Evolutionary conservation across 1,284 basidiomycete species (phyloP), one percentile per base, ranked within the genome.

Genomic region (Pseudozyma thailandica): DNA sequence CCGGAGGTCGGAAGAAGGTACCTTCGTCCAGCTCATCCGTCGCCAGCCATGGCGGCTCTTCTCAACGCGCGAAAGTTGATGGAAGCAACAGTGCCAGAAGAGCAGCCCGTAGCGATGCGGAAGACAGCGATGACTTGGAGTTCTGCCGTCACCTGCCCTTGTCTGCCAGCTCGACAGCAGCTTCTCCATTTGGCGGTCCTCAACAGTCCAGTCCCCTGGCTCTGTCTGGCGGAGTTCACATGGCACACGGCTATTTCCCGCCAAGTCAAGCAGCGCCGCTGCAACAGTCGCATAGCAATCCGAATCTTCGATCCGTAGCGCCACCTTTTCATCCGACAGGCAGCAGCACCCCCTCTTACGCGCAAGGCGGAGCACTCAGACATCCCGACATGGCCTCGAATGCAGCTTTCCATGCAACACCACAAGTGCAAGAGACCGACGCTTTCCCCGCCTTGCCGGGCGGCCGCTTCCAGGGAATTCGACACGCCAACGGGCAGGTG

Each of bases 251-350:
- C 20, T 71, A 71, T 38, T 60, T 64, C 31, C 47, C 56, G 13
- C 9, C 46, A 1, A 20, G 33, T 6, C 44, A 48, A n/a, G 25
- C 55, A 1, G 25, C 26, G 16, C 50, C 55, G 6, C 21, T 59
- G 44, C 66, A 70, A 48, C 66, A 64, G 45, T 63, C 66, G 33
- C 60, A 71, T 2, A 64, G 61, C 13, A 60, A 65, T 28, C 68
- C 66, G 2, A 64, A 71, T 28, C 23, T 71, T 45, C 44, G 66
- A 10, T 63, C 66, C 5, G 55, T 52, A 25, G 66, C 66, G 7
- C 66, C 61, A 27, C 49, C 37, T 4, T 71, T 71, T 33, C 49
- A 71, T 23, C 66, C 66, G n/a, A 44, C 39, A 27, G 66, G 60
- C 52, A 56, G 43, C 45, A 56, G 26, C 50, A 64, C 60, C 3